Evolutionary conservation across 1,284 basidiomycete genomes (phyloP), one percentile per base, ranked within the genome.

Genomic region (Testicularia cyperi): DNA sequence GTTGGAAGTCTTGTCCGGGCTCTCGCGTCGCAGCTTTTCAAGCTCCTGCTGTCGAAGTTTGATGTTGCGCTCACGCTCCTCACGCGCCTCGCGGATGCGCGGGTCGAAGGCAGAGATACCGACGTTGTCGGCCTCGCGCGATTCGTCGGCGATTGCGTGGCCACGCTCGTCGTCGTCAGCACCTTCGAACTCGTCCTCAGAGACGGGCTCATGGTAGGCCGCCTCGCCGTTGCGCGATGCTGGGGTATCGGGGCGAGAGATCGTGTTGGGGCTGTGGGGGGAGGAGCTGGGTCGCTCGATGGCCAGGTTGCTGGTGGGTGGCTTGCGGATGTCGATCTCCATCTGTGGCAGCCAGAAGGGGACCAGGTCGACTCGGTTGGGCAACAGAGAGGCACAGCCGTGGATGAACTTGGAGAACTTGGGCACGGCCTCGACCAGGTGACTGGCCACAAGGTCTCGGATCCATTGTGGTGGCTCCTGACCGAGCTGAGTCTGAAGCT

Each of bases 381-480:
- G 90, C 7, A 98, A 79, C 0, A 97, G 81, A 0, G 91, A 94
- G 1, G 94, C 88, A 73, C 94, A 98, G 20, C 94, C 94, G 75
- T 97, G 94, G 62, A 97, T 95, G 77, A 97, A 97, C 84, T 94
- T 94, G 78, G 89, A 88, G 65, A 79, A 79, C 65, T 79, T 79
- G 58, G 75, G 77, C 43, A 77, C 69, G 25, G 78, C 77, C 49
- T 70, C 61, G 33, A 71, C 94, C 5, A 98, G 80, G 79, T 97
- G 92, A 38, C 88, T 91, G 68, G 88, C 85, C 29, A 98, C 92
- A 9, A 98, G 83, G 54, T 98, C 92, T 10, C 87, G 86, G 24
- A 98, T 92, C 94, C 94, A 98, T 73, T 88, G 82, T 1, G 94
- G 94, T 5, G 95, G 94, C 77, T 96, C 85, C 77, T 97, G 94